These are phyloP conservation scores for Pseudogymnoascus sp. DNA, from an alignment of 2,329 filamentous ascomycete genomes.

Conservation along the genomic window DNA sequence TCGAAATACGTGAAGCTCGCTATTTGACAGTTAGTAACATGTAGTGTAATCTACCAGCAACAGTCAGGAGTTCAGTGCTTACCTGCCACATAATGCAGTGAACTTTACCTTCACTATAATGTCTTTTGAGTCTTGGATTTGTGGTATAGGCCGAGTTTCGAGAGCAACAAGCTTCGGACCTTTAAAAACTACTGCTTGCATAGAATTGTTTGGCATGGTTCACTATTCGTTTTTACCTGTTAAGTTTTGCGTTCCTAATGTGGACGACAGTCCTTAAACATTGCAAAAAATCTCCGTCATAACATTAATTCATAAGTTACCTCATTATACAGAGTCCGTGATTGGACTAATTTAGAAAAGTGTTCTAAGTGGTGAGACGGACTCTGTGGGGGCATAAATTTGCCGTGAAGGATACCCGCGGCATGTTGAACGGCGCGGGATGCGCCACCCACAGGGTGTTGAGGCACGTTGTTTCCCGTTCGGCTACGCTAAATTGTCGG, in stretches of 20 bases:
- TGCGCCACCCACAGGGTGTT: neutral
- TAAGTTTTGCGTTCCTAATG: neutral
- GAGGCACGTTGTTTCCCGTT: neutral
- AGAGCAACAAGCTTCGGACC: slow-evolving; percentile 69
- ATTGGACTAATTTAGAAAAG: neutral
- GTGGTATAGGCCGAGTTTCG: slow-evolving; percentile 48
- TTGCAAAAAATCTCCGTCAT: neutral
- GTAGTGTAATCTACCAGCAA: neutral
- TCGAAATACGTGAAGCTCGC: slow-evolving; percentile 75
- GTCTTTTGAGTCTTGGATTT: slow-evolving; percentile 59
- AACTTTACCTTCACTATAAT: slow-evolving; percentile 73
- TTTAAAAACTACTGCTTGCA: slow-evolving; percentile 76
- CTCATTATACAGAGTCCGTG: neutral
- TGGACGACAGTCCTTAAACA: neutral
- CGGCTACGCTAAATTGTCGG: neutral
- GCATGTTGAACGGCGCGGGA: neutral
- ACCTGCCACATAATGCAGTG: slow-evolving; percentile 65
- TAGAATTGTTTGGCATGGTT: slow-evolving; percentile 29
- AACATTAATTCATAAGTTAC: slow-evolving; percentile 11
- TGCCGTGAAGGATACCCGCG: neutral
- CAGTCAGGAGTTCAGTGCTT: neutral
- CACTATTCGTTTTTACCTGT: neutral
- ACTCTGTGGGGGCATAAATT: neutral
- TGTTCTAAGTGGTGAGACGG: neutral
- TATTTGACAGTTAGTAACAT: slow-evolving; percentile 25